Evolutionary conservation across 2,329 filamentous ascomycete genomes (phyloP), one percentile per base, ranked within the genome.

Genomic region (Penicillium italicum): DNA sequence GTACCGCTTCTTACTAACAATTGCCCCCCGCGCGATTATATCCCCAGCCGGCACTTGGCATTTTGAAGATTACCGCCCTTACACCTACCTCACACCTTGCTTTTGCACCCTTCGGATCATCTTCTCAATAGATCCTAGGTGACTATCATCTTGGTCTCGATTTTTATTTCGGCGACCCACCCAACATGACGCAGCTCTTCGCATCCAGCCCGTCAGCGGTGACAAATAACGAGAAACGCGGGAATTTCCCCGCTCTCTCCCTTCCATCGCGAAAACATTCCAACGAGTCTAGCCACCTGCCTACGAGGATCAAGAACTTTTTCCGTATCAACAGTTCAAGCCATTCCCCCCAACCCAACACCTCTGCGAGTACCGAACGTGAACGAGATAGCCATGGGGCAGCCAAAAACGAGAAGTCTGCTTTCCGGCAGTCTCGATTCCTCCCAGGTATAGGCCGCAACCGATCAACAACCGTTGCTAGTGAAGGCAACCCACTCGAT

Each of bases 401-500:
- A 4, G 73, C 77, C 61, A 85, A 85, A 72, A 75, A 82, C 58
- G 84, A 88, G 65, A 90, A 89, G 73, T 82, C 81, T 62, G 81
- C 84, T 52, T 89, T 91, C 72, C 86, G 91, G 66, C 90, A 95
- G 73, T 94, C 89, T 63, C 86, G 90, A 68, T 96, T 96, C 78
- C 89, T 96, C 68, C 90, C 88, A 59, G 87, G 89, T 66, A 90
- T 95, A 70, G 88, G 88, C 70, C 88, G 93, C 66, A 91, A 93
- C 71, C 86, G 93, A 67, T 95, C 91, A 34, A 87, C 89, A 57
- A 97, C 93, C 26, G 90, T 95, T 54, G 90, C 90, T 64, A 96
- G 91, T 76, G 93, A 97, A 76, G 92, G 92, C 65, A 91, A 97
- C 71, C 85, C 88, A 56, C 82, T 97, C 62, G 93, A 97, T 65